phyloP scores from a whole-genome alignment of 129 eudicot genomes.

The Kitagawia praeruptora region DNA sequence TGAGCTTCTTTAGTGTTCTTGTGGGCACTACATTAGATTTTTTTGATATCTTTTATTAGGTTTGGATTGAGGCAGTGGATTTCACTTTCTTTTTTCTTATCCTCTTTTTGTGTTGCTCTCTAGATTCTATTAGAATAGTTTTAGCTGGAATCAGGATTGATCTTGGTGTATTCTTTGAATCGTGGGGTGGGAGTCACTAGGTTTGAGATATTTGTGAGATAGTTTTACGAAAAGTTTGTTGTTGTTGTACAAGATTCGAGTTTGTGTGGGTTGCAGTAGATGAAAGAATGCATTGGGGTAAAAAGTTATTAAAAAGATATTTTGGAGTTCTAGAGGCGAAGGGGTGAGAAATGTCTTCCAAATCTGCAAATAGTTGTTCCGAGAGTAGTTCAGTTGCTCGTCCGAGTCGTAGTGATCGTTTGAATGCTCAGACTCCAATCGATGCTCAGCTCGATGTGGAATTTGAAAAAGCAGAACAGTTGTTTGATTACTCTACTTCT shows the following conservation, averaged over 20 bases:
- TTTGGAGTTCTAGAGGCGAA: neutral
- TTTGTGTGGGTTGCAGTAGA: slow-evolving; percentile 1
- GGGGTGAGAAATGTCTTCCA: slow-evolving; percentile 49
- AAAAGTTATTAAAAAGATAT: neutral
- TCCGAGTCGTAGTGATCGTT: slow-evolving; percentile 45
- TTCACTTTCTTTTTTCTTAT: slow-evolving; percentile 3
- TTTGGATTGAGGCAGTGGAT: neutral
- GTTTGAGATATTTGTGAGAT: slow-evolving; percentile 3
- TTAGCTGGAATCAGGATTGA: slow-evolving; percentile 5
- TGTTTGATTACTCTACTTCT: slow-evolving; percentile 62
- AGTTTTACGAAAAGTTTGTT: neutral
- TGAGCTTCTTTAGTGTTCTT: neutral
- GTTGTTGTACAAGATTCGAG: neutral
- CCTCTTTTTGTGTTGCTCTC: neutral
- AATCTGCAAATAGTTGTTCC: slow-evolving; percentile 45
- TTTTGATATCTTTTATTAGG: neutral
- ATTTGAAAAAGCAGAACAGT: slow-evolving; percentile 49
- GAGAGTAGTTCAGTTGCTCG: slow-evolving; percentile 45
- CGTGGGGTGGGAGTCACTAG: neutral
- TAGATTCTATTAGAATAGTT: slow-evolving; percentile 12
- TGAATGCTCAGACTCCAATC: slow-evolving; percentile 55
- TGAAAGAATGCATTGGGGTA: neutral
- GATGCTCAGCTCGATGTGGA: slow-evolving; percentile 72
- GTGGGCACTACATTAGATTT: neutral
- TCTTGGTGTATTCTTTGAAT: slow-evolving; percentile 13